These are phyloP conservation scores for Tylopilus plumbeoviolaceoides DNA, from an alignment of 768 basidiomycete species.

Conservation along the genomic window DNA sequence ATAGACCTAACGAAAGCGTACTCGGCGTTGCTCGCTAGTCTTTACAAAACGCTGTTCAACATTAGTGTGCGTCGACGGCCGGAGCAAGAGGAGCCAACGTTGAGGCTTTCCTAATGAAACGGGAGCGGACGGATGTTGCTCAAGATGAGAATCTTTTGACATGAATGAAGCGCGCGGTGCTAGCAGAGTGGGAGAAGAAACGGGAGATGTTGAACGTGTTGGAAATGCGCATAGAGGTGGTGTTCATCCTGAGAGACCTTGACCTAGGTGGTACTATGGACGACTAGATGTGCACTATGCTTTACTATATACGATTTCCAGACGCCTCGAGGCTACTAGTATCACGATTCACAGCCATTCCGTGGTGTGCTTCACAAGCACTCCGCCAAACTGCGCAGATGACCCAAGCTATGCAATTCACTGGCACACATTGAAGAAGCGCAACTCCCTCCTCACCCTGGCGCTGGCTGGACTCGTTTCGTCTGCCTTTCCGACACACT, in stretches of 20 bases:
- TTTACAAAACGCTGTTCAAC: constrained; percentile 92
- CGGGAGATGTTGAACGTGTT: constrained; percentile 72
- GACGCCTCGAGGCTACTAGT: neutral
- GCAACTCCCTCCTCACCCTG: constrained; percentile 28
- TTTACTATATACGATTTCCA: too few relatives aligned
- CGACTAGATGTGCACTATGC: constrained; percentile 30
- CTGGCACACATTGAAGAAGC: constrained; percentile 12
- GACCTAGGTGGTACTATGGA: constrained; percentile 47
- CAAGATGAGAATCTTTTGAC: constrained; percentile 68
- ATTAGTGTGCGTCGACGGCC: constrained; percentile 67
- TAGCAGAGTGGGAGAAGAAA: constrained; percentile 72
- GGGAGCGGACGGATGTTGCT: constrained; percentile 80
- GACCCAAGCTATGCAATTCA: constrained; percentile 12
- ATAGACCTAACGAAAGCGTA: constrained; percentile 84
- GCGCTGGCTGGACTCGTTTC: constrained; percentile 32
- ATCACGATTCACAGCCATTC: constrained; percentile 6
- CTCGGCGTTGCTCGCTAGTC: constrained; percentile 64
- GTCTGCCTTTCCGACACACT: constrained; percentile 35
- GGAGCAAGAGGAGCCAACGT: constrained; percentile 68
- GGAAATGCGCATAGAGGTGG: constrained; percentile 82
- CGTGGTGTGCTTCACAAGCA: neutral
- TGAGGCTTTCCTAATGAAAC: constrained; percentile 73
- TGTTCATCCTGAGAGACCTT: too few relatives aligned
- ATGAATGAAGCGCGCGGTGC: constrained; percentile 68
- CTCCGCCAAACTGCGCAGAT: neutral